Evolutionary conservation across 2,329 filamentous ascomycete species (phyloP), one percentile per base, ranked within the genome.

Genomic region (Dactylellina drechsleri): DNA sequence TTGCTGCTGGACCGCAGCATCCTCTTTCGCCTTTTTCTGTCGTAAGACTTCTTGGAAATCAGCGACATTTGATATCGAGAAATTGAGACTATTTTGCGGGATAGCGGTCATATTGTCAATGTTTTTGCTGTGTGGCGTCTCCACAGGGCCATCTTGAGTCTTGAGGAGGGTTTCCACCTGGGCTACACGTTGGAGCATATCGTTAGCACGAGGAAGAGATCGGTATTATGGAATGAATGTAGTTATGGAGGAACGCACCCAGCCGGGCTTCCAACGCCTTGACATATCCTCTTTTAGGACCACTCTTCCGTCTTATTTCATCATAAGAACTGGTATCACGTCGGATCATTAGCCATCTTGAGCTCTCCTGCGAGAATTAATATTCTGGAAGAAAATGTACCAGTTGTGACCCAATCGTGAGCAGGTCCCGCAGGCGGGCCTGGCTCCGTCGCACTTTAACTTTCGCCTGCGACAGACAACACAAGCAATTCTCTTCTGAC

Each of bases 401-500:
- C 93, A 97, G 66, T 90, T 87, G 82, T 97, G 93, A 50, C 91
- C 90, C 59, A 97, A 84, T n/a, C 93, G 86, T 36, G 91, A 89
- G 82, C 93, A 97, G 26, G 93, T 97, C 79, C 91, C 92, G 81
- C 93, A 97, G 78, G 91, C 92, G 20, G 93, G 93, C 77, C 91
- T 89, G 62, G 87, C 84, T 43, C 93, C 93, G 81, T 97, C 93
- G 82, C 93, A 97, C 83, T 91, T 91, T 78, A 97, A 85, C 83
- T 98, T 98, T 81, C 94, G 87, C 83, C 93, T 95, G 79, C 94
- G 87, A 81, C 95, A 99, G 77, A 98, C 89, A 80, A 97, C 92
- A 82, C 95, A 99, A 43, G 95, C 95, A 79, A 98, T 91, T 78
- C 94, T 88, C 85, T 98, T 98, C n/a, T 90, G 89, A 80, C 92